A percentile compares a stretch with the other conserved stretches of the same genome.
Conservation (phyloP, 345 rosid species). For the Geranium rotundifolium region DNA sequence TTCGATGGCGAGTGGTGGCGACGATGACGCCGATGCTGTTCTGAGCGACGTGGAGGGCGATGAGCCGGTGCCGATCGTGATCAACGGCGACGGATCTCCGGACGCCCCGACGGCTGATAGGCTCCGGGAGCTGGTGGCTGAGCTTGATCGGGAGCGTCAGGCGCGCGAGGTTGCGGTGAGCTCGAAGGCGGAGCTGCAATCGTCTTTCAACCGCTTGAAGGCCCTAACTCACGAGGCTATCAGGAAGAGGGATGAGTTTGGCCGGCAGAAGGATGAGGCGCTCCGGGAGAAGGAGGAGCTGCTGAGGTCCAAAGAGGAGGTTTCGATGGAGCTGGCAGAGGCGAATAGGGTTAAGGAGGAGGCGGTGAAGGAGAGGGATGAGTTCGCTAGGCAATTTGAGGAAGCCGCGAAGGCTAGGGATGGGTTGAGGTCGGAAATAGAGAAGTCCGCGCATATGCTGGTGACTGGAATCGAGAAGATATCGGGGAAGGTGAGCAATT, state of each 20-base stretch:
- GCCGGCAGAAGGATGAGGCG: conserved; percentile 69
- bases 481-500: conserved; percentile 68
- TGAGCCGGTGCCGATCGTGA: conserved; percentile 40
- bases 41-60: conserved; percentile 88
- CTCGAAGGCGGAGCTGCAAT: conserved; percentile 56
- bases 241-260: conserved; percentile 66
- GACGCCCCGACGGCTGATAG: conserved; percentile 42
- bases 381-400: conserved; percentile 40
- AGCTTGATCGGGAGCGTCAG: conserved; percentile 84
- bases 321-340: conserved; percentile 37
- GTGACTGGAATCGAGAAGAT: conserved; percentile 92
- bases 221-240: conserved; percentile 75
- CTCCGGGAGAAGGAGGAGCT: conserved; percentile 58
- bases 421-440: conserved; percentile 58
- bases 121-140: conserved; percentile 50
- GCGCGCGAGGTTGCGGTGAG: conserved; percentile 73
- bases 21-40: conserved; percentile 60
- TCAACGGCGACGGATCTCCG: conserved; percentile 23
- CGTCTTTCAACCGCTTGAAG: conserved; percentile 54
- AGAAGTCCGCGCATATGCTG: conserved; percentile 76
- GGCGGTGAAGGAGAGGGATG: conserved; percentile 40
- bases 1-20: conserved; percentile 43
- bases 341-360: conserved; percentile 43
- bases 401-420: conserved; percentile 53
- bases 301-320: conserved; percentile 29